Evolutionary conservation across 2,329 filamentous ascomycete species (phyloP), one percentile per base, ranked within the genome.

Genomic region (Penicillium aurantiogriseum): DNA sequence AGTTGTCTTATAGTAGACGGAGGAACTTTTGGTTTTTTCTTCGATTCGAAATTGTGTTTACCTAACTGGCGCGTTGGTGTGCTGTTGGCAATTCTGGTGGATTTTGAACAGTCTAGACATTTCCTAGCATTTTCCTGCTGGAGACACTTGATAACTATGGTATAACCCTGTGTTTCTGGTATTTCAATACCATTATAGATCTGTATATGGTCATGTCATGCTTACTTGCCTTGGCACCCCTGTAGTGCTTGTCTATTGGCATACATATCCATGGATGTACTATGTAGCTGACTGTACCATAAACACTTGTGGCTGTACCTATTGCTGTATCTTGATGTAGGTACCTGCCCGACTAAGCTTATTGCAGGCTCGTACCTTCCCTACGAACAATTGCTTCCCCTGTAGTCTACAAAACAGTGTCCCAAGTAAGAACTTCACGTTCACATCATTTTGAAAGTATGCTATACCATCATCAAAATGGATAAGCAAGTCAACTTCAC

Each of bases 1-100:
- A 74, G 69, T 56, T 31, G 66, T 54, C 36, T 55, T 51, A 43
- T 58, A 49, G 48, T 39, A 49, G 48, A 57, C 52, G 61, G 36
- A 19, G 51, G 19, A 7, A 31, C 52, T 61, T 51, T 54, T 56
- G 13, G 7, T 21, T 42, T 51, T 15, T 47, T 23, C 11, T 54
- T 57, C 33, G 10, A 39, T 60, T 55, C 50, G 49, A 19, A 50
- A 29, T 38, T 51, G 57, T 54, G 58, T 52, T 58, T 63, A 51
- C 54, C 51, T 19, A 51, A 38, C 53, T 47, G 62, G 65, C 61
- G 61, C 56, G 56, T 47, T 56, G 53, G 50, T 61, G 23, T 51
- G 56, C 47, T 21, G 39, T 61, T 54, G 44, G 27, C n/a, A 33
- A 54, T 59, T 45, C 11, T 54, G 21, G 40, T 51, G 33, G 46